phyloP scores from a whole-genome alignment of 305 asterid genomes.

The Fraxinus dipetala region DNA sequence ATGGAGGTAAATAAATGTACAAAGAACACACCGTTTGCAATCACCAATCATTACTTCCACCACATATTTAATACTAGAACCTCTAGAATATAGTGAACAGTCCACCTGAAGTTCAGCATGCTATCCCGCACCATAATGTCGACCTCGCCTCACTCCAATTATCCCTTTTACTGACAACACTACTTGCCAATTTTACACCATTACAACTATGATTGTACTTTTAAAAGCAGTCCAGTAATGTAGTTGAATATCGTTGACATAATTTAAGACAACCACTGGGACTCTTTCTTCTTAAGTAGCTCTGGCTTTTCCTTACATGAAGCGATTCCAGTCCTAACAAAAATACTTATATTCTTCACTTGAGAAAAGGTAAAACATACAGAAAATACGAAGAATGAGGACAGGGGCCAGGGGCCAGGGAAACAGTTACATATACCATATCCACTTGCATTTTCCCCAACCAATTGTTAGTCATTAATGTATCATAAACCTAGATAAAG shows the following conservation, averaged over 20 bases:
- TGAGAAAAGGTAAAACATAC: neutral
- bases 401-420: neutral
- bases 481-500: neutral
- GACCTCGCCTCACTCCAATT: neutral
- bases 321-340: neutral
- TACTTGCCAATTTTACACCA: neutral
- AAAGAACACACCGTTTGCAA: neutral
- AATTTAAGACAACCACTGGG: neutral
- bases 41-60: neutral
- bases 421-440: neutral
- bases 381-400: neutral
- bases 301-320: neutral
- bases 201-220: neutral
- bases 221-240: neutral
- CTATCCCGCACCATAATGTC: neutral
- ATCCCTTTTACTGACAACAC: neutral
- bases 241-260: neutral
- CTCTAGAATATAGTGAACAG: neutral
- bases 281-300: neutral
- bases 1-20: neutral
- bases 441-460: neutral
- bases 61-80: slow-evolving; percentile 1
- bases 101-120: neutral
- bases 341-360: neutral
- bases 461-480: neutral